These are phyloP conservation scores for Nannochloropsis oceanica DNA, from an alignment of 108 stramenopile genomes.

Conservation along the genomic window DNA sequence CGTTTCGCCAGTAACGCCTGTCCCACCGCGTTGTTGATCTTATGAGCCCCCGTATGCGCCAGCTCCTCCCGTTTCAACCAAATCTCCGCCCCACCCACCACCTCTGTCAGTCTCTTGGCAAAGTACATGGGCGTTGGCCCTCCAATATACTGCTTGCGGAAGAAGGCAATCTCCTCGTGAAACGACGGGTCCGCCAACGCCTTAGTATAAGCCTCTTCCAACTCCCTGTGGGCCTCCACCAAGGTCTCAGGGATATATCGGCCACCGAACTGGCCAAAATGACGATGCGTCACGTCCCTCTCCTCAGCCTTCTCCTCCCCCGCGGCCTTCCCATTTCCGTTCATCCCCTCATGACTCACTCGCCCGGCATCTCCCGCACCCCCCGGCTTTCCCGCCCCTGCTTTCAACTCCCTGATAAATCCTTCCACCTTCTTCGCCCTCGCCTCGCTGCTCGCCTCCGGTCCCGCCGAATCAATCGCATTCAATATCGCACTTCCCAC, in stretches of 20 bases:
- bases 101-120: constrained; percentile 69
- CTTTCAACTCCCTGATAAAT: background rate
- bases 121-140: constrained; percentile 85
- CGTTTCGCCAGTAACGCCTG: constrained; percentile 84
- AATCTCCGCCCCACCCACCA: constrained; percentile 71
- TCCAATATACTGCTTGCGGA: constrained; percentile 74
- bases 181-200: constrained; percentile 75
- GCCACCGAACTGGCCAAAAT: constrained; percentile 87
- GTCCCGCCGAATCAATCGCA: constrained; percentile 46
- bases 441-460: background rate
- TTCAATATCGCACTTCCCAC: constrained; percentile 89
- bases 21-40: constrained; percentile 95
- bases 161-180: constrained; percentile 71
- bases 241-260: constrained; percentile 95
- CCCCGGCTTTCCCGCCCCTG: background rate
- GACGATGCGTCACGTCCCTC: constrained; percentile 17
- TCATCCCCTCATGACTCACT: background rate
- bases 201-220: constrained; percentile 65
- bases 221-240: constrained; percentile 81
- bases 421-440: background rate
- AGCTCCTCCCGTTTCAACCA: constrained; percentile 93
- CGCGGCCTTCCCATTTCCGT: background rate
- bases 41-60: constrained; percentile 91
- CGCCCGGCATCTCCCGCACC: background rate
- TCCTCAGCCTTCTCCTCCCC: background rate